Percentiles rank a stretch among this genome's conserved stretches.
phyloP scores from a whole-genome alignment of 768 basidiomycete species.

The Cystofilobasidium ferigula region DNA sequence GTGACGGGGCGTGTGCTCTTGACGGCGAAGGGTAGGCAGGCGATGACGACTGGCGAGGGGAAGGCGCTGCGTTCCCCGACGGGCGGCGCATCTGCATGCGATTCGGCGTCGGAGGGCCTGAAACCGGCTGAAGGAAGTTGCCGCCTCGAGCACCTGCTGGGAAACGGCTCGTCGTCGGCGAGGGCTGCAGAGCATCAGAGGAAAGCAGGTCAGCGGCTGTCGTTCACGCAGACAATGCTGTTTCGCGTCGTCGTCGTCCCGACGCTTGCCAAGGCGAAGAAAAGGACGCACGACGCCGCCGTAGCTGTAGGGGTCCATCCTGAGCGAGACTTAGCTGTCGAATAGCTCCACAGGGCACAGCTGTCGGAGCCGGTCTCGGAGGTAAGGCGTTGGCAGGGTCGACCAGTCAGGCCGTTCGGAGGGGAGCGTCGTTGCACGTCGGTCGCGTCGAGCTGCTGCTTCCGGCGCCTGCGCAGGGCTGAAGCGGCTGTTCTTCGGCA shows the following conservation, averaged over 20 bases:
- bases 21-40: neutral
- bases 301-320: neutral
- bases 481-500: too few species aligned
- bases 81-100: constrained; percentile 15
- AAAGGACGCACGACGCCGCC: neutral
- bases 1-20: neutral
- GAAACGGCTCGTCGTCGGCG: constrained; percentile 11
- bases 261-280: neutral
- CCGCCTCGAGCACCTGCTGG: constrained; percentile 21
- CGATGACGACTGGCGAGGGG: neutral
- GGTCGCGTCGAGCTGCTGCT: too few species aligned
- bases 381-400: neutral
- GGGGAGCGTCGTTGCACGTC: too few species aligned
- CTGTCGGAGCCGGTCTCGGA: neutral
- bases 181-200: neutral
- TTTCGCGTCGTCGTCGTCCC: too few species aligned
- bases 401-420: too few species aligned
- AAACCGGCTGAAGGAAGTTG: constrained; percentile 18
- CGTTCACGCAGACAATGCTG: neutral
- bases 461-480: too few species aligned
- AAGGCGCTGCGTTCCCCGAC: neutral
- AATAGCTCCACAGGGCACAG: too few species aligned
- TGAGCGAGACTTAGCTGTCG: neutral
- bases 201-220: neutral
- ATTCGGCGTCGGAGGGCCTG: constrained; percentile 10